Evolutionary conservation across 75 land plant genomes (phyloP), one percentile per base, ranked within the genome.

Genomic region (Sequoiadendron giganteum): DNA sequence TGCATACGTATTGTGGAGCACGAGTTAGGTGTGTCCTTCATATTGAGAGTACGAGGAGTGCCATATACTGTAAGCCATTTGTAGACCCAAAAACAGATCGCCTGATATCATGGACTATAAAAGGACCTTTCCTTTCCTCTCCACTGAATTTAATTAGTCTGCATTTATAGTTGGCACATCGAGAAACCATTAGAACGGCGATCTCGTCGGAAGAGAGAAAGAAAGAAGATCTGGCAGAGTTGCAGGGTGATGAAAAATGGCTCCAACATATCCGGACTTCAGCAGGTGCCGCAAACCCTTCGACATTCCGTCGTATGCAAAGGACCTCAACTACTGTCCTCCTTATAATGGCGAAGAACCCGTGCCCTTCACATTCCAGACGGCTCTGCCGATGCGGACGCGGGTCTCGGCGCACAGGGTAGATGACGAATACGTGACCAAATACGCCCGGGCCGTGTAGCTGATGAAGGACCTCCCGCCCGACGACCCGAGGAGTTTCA

Each of bases 401-500:
- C 84, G 88, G 0, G 34, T 56, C 5, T 42, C 84, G 3, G 88
- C 84, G 30, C 84, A 80, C 84, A 10, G 14, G 3, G 84, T 87
- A 1, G 84, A 87, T 34, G 18, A 78, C 4, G 68, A 49, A 0
- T 78, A 78, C 68, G 5, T 80, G 6, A 38, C 14, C 55, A 87
- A 80, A 32, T 87, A 87, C 68, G 30, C 18, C 38, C 11, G 7
- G 5, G 88, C 84, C 38, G 68, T 87, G 1, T 0, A 78, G 11
- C 80, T 90, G 34, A 90, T 94, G 91, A 91, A 91, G 43, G 91
- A 89, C 0, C 91, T 95, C 1, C 95, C 95, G 11, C 85, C 55
- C 56, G n/a, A 40, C 70, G 93, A 95, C 79, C 97, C 95, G 0
- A 90, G 95, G 32, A 94, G 84, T 61, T 91, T 92, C 90, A 68